These are phyloP conservation scores for Cordyceps cateniannulata DNA, from an alignment of 2,329 filamentous ascomycete genomes.

Conservation along the genomic window DNA sequence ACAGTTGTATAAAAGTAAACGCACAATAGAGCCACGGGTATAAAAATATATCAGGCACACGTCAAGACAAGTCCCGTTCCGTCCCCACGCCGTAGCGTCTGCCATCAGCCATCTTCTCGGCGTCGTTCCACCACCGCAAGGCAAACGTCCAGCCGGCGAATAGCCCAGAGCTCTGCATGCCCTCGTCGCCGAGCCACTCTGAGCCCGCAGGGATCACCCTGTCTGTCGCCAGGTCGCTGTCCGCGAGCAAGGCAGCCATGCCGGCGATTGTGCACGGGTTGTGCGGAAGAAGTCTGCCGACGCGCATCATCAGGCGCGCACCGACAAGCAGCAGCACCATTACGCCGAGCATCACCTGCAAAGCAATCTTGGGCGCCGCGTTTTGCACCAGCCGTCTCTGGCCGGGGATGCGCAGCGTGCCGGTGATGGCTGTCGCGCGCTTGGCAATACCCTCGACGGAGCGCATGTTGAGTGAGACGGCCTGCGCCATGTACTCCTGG, in stretches of 20 bases:
- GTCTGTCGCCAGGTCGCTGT: constrained; percentile 20
- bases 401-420: constrained; percentile 10
- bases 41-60: background rate
- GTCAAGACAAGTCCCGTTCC: background rate
- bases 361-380: constrained; percentile 20
- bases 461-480: constrained; percentile 22
- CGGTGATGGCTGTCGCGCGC: constrained; percentile 12
- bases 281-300: constrained; percentile 21
- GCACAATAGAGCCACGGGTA: background rate
- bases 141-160: background rate
- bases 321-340: constrained; percentile 22
- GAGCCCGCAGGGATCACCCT: constrained; percentile 19
- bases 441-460: constrained; percentile 5
- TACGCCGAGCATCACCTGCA: constrained; percentile 24
- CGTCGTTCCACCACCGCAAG: background rate
- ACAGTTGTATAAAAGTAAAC: background rate
- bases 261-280: constrained; percentile 25
- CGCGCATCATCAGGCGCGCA: constrained; percentile 18
- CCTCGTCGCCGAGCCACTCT: constrained; percentile 21
- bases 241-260: constrained; percentile 21
- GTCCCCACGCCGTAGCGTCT: background rate
- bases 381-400: constrained; percentile 21
- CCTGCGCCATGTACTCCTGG: constrained; percentile 22
- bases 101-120: background rate
- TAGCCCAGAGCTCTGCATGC: constrained; percentile 13